Evolutionary conservation across 2,329 filamentous ascomycete genomes (phyloP).

Genomic region (Phialophora verrucosa): DNA sequence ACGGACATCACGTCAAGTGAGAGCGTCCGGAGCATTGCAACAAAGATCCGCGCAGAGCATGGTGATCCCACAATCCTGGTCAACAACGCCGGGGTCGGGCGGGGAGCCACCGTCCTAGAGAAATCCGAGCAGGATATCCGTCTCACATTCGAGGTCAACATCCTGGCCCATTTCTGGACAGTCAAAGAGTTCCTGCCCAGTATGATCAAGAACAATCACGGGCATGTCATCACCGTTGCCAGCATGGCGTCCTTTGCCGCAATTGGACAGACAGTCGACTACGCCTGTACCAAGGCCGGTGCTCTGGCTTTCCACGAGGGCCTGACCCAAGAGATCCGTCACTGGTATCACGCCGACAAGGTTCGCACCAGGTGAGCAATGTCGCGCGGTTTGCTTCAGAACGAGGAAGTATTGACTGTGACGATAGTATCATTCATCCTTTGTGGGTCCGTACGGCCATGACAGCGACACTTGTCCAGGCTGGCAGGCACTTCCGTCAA

Average conservation of each 20-base stretch:
- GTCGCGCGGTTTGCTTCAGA: too few relatives aligned
- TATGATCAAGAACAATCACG: conserved; percentile 69
- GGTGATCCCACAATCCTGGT: conserved; percentile 52
- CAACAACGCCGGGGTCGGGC: conserved; percentile 58
- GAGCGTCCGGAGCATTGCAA: neutral
- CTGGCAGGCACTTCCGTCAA: too few relatives aligned
- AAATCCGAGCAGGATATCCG: conserved; percentile 62
- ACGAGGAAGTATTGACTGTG: too few relatives aligned
- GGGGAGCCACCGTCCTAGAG: conserved; percentile 62
- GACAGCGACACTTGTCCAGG: too few relatives aligned
- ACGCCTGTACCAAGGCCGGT: conserved; percentile 69
- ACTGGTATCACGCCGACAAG: too few relatives aligned
- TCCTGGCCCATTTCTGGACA: conserved; percentile 69
- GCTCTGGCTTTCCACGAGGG: conserved; percentile 71
- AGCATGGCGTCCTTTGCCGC: conserved; percentile 61
- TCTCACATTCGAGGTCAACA: conserved; percentile 74
- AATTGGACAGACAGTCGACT: conserved; percentile 69
- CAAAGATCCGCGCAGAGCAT: neutral
- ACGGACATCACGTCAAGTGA: too few relatives aligned
- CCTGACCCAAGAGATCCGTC: neutral
- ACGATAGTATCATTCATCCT: too few relatives aligned
- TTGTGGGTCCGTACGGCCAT: too few relatives aligned
- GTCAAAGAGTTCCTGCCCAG: conserved; percentile 68
- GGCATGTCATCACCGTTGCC: conserved; percentile 54
- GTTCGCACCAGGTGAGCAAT: too few relatives aligned